These are phyloP conservation scores for Sarocladium strictum DNA, from an alignment of 2,329 filamentous ascomycete genomes.

Conservation along the genomic window DNA sequence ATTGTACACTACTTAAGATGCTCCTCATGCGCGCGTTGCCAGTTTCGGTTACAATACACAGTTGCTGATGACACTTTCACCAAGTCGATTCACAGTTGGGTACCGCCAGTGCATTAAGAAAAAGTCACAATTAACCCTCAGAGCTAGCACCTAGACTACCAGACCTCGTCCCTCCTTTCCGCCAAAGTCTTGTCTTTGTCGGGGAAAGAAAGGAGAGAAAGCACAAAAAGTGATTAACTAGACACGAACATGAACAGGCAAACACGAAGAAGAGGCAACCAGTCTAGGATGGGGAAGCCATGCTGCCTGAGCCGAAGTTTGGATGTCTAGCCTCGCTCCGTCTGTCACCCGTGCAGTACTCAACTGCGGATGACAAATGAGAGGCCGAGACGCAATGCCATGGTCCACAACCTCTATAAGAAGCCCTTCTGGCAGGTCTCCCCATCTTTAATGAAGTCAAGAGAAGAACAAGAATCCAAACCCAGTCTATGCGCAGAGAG, in stretches of 20 bases:
- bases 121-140: neutral
- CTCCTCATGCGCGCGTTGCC: too few species aligned
- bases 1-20: too few species aligned
- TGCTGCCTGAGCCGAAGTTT: neutral
- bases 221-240: constrained; percentile 9
- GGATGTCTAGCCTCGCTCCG: too few species aligned
- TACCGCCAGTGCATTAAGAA: constrained; percentile 10
- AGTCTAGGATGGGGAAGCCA: neutral
- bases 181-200: neutral
- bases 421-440: too few species aligned
- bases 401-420: too few species aligned
- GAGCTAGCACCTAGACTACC: neutral
- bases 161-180: neutral
- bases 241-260: neutral
- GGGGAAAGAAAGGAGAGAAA: constrained; percentile 8
- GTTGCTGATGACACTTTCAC: too few species aligned
- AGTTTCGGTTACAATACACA: too few species aligned
- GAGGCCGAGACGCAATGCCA: too few species aligned
- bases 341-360: too few species aligned
- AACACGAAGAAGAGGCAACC: neutral
- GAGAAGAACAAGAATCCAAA: constrained; percentile 19
- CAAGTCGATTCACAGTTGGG: too few species aligned
- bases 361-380: too few species aligned
- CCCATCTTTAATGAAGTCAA: neutral
- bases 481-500: constrained; percentile 30